A percentile compares a stretch with the other conserved stretches of the same genome.
phyloP scores from a whole-genome alignment of 1,284 basidiomycete species.

The Trametes pubescens region DNA sequence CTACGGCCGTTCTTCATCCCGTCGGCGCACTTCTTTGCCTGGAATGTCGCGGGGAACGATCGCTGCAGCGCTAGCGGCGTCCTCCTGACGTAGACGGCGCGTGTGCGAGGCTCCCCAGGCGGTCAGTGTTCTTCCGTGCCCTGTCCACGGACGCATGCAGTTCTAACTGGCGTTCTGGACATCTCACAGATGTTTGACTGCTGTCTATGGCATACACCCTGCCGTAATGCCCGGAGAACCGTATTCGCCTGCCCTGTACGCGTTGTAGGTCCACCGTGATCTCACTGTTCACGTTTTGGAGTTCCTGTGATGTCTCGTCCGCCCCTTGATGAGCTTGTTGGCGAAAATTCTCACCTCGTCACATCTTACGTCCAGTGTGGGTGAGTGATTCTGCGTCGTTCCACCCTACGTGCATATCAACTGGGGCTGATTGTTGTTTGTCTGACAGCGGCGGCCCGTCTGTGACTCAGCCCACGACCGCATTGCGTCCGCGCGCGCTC shows the following conservation, averaged over 20 bases:
- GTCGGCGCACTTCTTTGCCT: slow-evolving; percentile 3
- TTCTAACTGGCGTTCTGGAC: neutral
- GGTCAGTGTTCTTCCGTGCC: neutral
- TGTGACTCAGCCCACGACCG: neutral
- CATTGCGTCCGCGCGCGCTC: slow-evolving; percentile 12
- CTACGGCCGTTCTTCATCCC: slow-evolving; percentile 5
- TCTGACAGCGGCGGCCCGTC: slow-evolving; percentile 16
- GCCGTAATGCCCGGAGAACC: neutral
- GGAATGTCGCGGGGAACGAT: neutral
- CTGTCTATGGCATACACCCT: neutral
- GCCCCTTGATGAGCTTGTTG: too few species aligned
- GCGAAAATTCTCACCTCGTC: neutral
- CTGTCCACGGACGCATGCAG: neutral
- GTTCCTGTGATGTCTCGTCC: neutral
- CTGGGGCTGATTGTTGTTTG: slow-evolving; percentile 12
- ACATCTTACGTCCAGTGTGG: neutral
- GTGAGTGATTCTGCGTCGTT: neutral
- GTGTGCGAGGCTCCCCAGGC: neutral
- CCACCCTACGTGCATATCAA: slow-evolving; percentile 1
- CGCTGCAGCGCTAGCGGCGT: neutral
- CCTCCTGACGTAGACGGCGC: neutral
- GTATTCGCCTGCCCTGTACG: neutral
- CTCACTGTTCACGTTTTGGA: neutral
- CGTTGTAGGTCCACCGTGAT: slow-evolving; percentile 1
- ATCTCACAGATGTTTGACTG: neutral